Evolutionary conservation across 306 rosid genomes (phyloP), one percentile per base, ranked within the genome.

Genomic region (Gillenia trifoliata): DNA sequence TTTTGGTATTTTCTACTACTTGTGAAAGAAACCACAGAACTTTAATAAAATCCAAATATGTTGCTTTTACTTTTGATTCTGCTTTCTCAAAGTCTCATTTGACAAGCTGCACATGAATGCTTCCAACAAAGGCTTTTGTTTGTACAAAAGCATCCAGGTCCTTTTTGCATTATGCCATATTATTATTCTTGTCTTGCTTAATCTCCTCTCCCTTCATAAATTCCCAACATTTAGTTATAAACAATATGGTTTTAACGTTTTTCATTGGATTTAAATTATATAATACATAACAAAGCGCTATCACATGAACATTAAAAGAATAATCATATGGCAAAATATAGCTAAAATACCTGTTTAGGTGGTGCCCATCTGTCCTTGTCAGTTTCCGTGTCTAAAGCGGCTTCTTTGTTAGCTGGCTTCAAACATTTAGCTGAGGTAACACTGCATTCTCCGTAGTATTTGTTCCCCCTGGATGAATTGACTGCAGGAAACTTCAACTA

Each of bases 321-420:
- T 69, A 11, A 68, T 30, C 23, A 54, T 34, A 28, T 56, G 55
- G 28, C 45, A 38, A 66, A 66, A n/a, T 41, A 40, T 40, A 23
- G 71, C 43, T 63, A 60, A 30, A 26, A 47, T 22, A 90, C 96
- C 84, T 72, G 81, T 73, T 61, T 74, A 12, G 96, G 91, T 28
- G 92, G 92, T 73, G 92, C 86, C 96, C 96, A 90, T 79, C 67
- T 86, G 68, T 80, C 77, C 84, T 80, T 83, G 85, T 90, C 93
- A 63, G 90, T 68, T 90, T 90, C 90, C 62, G 96, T 88, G 86
- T 86, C 96, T 61, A 65, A 75, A 66, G 91, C 88, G 28, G 93
- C 96, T 83, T 90, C 91, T 77, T 78, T 88, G 80, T 86, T 79
- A 75, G 93, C 96, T 73, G 93, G 96, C 79, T 86, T 88, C 85